Evolutionary conservation across 805 yeast genomes (phyloP), one percentile per base, ranked within the genome.

Genomic region (Metschnikowia orientalis): DNA sequence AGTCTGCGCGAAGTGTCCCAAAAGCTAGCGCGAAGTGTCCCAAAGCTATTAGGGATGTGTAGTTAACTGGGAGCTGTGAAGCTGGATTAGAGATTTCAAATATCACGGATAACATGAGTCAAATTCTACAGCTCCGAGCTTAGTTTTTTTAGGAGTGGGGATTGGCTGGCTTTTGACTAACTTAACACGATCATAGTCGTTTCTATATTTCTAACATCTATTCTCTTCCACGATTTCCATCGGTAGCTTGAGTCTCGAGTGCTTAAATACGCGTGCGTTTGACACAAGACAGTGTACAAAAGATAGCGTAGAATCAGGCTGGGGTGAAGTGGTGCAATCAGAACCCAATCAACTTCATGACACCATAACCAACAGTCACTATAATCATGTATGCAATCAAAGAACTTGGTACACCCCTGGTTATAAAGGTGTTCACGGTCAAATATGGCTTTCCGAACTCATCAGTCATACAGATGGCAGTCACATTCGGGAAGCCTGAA

Each of bases 401-500:
- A 19, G 95, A 83, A 16, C 90, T 73, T 7, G 96, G 95, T 6
- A 90, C 87, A 54, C 98, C 98, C 40, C 94, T 72, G 8, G 83
- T 80, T 27, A 92, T 86, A 52, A 92, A 92, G 20, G 84, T 83
- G 10, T 78, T 73, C 10, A 89, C 97, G 0, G 88, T 81, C 48
- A 92, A 63, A 53, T 92, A 92, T 12, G 95, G 87, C 35, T 81
- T 81, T 7, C 97, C 97, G 25, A 89, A 73, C 50, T 86, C 95
- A 56, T 92, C 95, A 5, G 89, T 79, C 77, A 88, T 77, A 38
- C 97, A 88, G 41, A 92, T 87, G 0, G 97, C 98, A 0, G 97
- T 88, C 21, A 92, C 96, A 50, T 92, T 92, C 4, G 98, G 98
- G 68, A 92, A 90, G 0, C 98, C 97, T 2, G 95, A 84, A 0